A percentile compares a stretch with the other conserved stretches of the same genome.
These are phyloP conservation scores for Beauveria varroae DNA, from an alignment of 2,329 filamentous ascomycete genomes.

Conservation along the genomic window DNA sequence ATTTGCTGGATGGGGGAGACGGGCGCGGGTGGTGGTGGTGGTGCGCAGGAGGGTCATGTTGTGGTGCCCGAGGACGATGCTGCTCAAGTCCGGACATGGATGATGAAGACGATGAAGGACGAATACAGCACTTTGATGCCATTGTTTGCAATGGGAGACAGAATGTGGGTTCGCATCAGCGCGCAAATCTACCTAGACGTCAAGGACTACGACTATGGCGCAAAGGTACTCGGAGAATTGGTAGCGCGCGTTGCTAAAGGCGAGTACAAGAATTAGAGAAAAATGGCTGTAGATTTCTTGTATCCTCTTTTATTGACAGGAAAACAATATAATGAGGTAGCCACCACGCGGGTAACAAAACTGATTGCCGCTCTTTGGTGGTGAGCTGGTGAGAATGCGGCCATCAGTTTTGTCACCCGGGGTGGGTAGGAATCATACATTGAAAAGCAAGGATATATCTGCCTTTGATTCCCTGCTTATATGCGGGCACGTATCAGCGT, in stretches of 20 bases:
- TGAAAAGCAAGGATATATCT: too few relatives aligned
- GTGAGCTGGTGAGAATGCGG: too few relatives aligned
- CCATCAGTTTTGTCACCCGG: too few relatives aligned
- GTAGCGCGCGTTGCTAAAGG: conserved; percentile 32
- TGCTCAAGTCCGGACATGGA: conserved; percentile 46
- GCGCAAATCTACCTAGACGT: conserved; percentile 80
- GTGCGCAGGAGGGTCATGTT: conserved; percentile 21
- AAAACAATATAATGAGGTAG: too few relatives aligned
- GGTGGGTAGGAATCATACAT: too few relatives aligned
- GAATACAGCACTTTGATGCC: conserved; percentile 68
- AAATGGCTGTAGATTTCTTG: not conserved
- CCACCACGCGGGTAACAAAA: too few relatives aligned
- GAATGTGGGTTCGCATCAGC: conserved; percentile 66
- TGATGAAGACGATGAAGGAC: conserved; percentile 42
- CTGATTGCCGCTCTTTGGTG: too few relatives aligned
- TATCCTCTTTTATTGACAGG: too few relatives aligned
- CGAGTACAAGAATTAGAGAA: conserved; percentile 20
- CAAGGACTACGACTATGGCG: conserved; percentile 69
- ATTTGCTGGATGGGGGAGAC: conserved; percentile 33
- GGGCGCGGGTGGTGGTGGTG: too few relatives aligned
- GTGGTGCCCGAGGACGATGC: conserved; percentile 25
- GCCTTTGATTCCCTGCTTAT: not conserved
- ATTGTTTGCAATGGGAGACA: conserved; percentile 50
- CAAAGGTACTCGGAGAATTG: conserved; percentile 45
- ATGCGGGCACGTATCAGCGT: not conserved